Base-by-base conservation (phyloP, 768 basidiomycete genomes). In the Gautieria morchelliformis region DNA sequence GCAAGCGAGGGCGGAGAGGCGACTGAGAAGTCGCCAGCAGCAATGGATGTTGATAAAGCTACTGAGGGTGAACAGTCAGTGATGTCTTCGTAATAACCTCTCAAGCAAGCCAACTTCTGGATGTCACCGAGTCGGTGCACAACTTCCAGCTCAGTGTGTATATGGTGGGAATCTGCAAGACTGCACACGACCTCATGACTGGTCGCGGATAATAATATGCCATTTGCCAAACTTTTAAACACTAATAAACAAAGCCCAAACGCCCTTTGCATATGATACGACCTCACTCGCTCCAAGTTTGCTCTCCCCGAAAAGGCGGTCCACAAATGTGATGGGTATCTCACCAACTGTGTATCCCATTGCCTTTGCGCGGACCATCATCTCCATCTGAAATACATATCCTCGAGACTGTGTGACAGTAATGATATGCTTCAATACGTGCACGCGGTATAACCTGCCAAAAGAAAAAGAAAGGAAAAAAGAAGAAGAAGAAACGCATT, bases 341-440 rank as follows among this genome's bases (percentile, higher is more conserved):
- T 95, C 93, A 4, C 91, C 93, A 0, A 95, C 83, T 4, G 78
- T 82, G 70, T 92, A 94, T 5, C 89, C 91, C 56, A 90, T 71
- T 1, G 87, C 82, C 20, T 84, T 79, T 5, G 93, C 93, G 1
- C 93, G 81, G 19, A 92, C 93, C 80, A 94, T 94, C 86, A 94
- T 95, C 68, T 95, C 93, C 93, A 95, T 95, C 76, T 95, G 93
- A 75, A 95, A 94, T 32, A 95, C 93, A 64, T 94, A 95, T 9
- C 93, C 93, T 62, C 89, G 88, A 2, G 91, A 92, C 60, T 85
- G 79, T 1, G 88, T 92, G 62, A 85, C 78, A 5, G 85, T 81
- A 63, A 95, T 94, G 65, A 95, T 87, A 62, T 91, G 83, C 49
- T 79, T 80, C 55, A 95, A 75, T 7, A 89, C 93, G 0, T 78